These are phyloP conservation scores for Pythium vanterpoolii DNA, from an alignment of 352 stramenopile species.

Conservation along the genomic window DNA sequence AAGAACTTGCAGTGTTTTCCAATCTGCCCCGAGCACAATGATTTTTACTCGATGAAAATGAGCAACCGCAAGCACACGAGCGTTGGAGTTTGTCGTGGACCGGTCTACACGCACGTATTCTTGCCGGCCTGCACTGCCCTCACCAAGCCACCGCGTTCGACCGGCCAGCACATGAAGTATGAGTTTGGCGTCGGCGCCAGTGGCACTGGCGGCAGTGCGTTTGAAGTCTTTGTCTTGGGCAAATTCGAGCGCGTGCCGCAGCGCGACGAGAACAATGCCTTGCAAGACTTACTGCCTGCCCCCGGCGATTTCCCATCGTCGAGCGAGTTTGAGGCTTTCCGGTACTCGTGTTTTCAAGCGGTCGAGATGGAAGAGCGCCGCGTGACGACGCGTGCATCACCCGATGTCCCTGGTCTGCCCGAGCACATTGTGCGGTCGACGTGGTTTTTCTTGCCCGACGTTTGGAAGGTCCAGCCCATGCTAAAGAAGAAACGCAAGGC, in stretches of 20 bases:
- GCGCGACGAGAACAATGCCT: slow-evolving; percentile 43
- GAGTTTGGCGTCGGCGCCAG: slow-evolving; percentile 36
- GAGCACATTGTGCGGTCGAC: slow-evolving; percentile 49
- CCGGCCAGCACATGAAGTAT: slow-evolving; percentile 62
- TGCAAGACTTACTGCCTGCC: slow-evolving; percentile 40
- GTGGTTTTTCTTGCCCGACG: slow-evolving; percentile 85
- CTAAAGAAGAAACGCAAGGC: slow-evolving; percentile 89
- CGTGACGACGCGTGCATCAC: slow-evolving; percentile 20
- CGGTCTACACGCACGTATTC: slow-evolving; percentile 76
- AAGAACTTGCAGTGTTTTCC: slow-evolving; percentile 91
- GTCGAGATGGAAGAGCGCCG: slow-evolving; percentile 78
- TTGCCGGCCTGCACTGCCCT: slow-evolving; percentile 26
- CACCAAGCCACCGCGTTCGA: slow-evolving; percentile 6
- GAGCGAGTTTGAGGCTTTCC: slow-evolving; percentile 66
- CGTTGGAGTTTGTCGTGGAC: slow-evolving; percentile 76
- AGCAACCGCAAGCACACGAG: slow-evolving; percentile 86
- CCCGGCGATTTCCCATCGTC: slow-evolving; percentile 38
- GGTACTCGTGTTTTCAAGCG: slow-evolving; percentile 77
- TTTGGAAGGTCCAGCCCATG: slow-evolving; percentile 88
- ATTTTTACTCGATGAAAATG: slow-evolving; percentile 91
- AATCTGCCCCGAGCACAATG: slow-evolving; percentile 78
- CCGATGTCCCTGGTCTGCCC: slow-evolving; percentile 13
- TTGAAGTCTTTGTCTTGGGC: slow-evolving; percentile 71
- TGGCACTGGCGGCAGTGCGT: slow-evolving; percentile 34
- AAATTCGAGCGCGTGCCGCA: slow-evolving; percentile 80